These are phyloP conservation scores for Vaccinium myrtillus DNA, from an alignment of 148 eudicot genomes.

Conservation along the genomic window DNA sequence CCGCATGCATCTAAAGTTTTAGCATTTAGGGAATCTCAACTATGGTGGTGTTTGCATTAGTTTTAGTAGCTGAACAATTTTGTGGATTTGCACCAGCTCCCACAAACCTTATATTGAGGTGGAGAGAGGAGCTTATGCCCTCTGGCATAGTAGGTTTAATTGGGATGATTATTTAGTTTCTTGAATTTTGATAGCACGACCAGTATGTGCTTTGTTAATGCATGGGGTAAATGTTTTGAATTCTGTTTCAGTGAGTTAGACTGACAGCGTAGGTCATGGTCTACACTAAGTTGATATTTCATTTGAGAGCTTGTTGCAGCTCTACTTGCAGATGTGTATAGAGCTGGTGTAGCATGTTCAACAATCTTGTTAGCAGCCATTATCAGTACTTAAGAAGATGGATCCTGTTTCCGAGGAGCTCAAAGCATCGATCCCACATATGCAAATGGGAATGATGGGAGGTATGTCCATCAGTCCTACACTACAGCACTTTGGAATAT, in stretches of 20 bases:
- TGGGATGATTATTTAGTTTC: no score
- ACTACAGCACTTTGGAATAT: conserved; percentile 29
- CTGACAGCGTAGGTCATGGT: not conserved
- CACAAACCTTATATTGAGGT: no score
- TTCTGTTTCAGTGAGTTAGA: not conserved
- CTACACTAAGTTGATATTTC: not conserved
- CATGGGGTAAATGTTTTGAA: no score
- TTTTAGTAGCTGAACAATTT: no score
- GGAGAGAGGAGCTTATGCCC: no score
- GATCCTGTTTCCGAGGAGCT: conserved; percentile 34
- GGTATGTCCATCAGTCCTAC: conserved; percentile 31
- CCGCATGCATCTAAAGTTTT: no score
- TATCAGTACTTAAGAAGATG: conserved; percentile 37
- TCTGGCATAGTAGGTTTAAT: no score
- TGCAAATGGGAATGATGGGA: conserved; percentile 36
- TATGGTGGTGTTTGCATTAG: no score
- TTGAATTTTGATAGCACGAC: no score
- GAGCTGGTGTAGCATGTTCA: conserved; percentile 37
- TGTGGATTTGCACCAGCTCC: no score
- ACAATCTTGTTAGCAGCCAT: conserved; percentile 48
- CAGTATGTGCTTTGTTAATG: no score
- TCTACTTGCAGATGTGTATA: conserved; percentile 4
- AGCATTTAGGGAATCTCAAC: no score
- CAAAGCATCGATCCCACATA: conserved; percentile 38
- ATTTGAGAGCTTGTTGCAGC: not conserved